These are phyloP conservation scores for Asterophora lycoperdoides DNA, from an alignment of 768 basidiomycete genomes.

Conservation along the genomic window DNA sequence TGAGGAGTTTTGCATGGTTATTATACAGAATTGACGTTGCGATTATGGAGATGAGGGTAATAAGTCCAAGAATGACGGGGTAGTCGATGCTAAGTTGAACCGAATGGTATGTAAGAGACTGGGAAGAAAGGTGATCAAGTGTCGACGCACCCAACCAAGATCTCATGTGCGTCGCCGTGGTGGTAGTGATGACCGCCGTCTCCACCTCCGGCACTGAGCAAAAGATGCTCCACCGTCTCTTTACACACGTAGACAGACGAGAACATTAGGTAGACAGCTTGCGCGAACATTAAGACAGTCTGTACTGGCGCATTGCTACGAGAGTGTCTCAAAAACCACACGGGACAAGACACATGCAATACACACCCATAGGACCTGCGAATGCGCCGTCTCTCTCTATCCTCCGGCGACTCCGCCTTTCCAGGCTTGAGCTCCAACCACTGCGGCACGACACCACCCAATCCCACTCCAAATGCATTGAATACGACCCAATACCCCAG, in stretches of 20 bases:
- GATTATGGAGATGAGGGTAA: conserved; percentile 54
- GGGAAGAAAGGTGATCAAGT: not conserved
- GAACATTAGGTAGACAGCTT: conserved; percentile 92
- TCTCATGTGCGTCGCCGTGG: conserved; percentile 51
- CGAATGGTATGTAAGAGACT: not conserved
- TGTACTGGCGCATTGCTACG: conserved; percentile 60
- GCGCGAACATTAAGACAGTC: conserved; percentile 78
- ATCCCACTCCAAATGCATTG: conserved; percentile 77
- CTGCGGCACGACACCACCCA: conserved; percentile 42
- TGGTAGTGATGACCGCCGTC: conserved; percentile 60
- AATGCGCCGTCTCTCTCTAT: conserved; percentile 41
- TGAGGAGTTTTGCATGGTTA: conserved; percentile 63
- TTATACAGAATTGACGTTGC: conserved; percentile 53
- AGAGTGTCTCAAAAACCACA: conserved; percentile 5
- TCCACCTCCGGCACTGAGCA: conserved; percentile 56
- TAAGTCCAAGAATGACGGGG: conserved; percentile 51
- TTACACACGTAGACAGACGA: conserved; percentile 95
- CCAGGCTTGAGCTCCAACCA: conserved; percentile 30
- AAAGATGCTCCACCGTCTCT: conserved; percentile 89
- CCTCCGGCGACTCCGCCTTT: not conserved
- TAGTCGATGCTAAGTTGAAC: conserved; percentile 51
- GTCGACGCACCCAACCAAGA: conserved; percentile 32
- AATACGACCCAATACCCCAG: conserved; percentile 97
- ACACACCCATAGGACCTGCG: conserved; percentile 54
- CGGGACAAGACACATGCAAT: not conserved